Conservation (phyloP, 352 stramenopile species). For the Globisporangium orthogonon region DNA sequence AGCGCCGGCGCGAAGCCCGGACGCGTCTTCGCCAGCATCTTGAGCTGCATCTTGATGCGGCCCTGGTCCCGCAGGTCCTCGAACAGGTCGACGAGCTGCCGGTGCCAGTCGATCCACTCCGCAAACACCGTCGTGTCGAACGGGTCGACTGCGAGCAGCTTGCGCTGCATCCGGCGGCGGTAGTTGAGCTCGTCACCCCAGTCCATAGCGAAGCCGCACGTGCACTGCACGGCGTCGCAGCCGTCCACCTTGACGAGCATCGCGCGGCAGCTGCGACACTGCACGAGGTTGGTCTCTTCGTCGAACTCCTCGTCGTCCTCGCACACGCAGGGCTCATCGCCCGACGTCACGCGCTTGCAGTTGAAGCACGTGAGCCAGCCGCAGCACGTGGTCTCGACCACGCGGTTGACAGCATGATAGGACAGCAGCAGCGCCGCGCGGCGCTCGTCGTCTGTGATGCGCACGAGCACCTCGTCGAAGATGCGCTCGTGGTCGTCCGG, state of each 20-base stretch:
- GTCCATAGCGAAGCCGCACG: slow-evolving; percentile 48
- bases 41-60: not conserved
- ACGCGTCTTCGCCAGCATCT: not conserved
- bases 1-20: not conserved
- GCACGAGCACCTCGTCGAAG: slow-evolving; percentile 26
- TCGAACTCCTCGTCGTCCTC: slow-evolving; percentile 27
- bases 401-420: slow-evolving; percentile 33
- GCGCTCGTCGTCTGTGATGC: slow-evolving; percentile 48
- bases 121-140: slow-evolving; percentile 18
- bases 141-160: slow-evolving; percentile 24
- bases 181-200: slow-evolving; percentile 42
- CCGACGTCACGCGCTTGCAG: slow-evolving; percentile 42
- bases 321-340: slow-evolving; percentile 29
- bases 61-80: not conserved
- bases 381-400: slow-evolving; percentile 46
- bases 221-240: slow-evolving; percentile 40
- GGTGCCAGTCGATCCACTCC: slow-evolving; percentile 25
- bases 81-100: not conserved
- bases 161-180: slow-evolving; percentile 34
- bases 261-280: slow-evolving; percentile 47
- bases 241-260: slow-evolving; percentile 63
- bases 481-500: slow-evolving; percentile 32
- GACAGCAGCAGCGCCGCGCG: slow-evolving; percentile 42
- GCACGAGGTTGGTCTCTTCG: slow-evolving; percentile 40
- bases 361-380: slow-evolving; percentile 46